phyloP scores from a whole-genome alignment of 2,329 filamentous ascomycete species.

The Monosporascus sp. region DNA sequence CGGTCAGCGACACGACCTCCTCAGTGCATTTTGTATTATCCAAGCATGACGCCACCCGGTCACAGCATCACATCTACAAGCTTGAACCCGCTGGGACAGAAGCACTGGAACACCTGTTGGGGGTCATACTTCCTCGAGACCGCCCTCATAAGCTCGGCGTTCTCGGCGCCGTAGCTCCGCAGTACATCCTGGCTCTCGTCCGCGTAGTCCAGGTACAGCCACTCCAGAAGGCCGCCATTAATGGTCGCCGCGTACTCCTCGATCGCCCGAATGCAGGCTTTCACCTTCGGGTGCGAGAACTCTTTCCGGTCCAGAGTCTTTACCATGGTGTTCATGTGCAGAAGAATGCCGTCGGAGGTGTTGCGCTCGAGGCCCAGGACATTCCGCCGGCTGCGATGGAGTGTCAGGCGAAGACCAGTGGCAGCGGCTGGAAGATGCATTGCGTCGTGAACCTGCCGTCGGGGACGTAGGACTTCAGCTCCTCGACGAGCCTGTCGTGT shows the following conservation, averaged over 20 bases:
- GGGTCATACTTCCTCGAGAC: constrained; percentile 14
- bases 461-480: constrained; percentile 1
- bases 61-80: background rate
- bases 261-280: constrained; percentile 8
- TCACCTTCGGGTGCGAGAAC: background rate
- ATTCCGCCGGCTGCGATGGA: background rate
- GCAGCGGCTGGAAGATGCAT: constrained; percentile 9
- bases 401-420: background rate
- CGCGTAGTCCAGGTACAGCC: constrained; percentile 21
- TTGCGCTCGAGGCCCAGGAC: constrained; percentile 5
- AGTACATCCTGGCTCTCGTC: constrained; percentile 13
- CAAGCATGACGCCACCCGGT: too few species aligned
- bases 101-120: constrained; percentile 3
- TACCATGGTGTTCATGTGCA: constrained; percentile 2
- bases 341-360: background rate
- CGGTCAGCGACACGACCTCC: too few species aligned
- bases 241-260: constrained; percentile 2
- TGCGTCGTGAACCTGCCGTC: constrained; percentile 10
- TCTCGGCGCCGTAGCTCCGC: constrained; percentile 13
- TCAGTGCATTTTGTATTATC: too few species aligned
- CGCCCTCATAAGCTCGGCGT: constrained; percentile 11
- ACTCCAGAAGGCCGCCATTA: constrained; percentile 1
- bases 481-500: constrained; percentile 1
- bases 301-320: constrained; percentile 1
- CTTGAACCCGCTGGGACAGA: constrained; percentile 2